phyloP scores from a whole-genome alignment of 208 protist species.

The Trypanosoma mega region DNA sequence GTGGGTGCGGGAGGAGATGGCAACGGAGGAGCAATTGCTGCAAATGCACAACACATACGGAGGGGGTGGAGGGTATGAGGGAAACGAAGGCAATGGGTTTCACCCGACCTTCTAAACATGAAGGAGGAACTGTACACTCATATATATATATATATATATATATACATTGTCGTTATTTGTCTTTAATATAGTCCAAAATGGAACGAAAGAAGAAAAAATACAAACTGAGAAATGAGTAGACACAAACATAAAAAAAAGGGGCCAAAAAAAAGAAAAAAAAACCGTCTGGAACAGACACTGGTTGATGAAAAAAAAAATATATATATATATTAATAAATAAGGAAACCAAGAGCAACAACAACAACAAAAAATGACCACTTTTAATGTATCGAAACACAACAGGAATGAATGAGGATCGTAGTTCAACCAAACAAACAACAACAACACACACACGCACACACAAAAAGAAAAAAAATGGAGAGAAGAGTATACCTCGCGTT shows the following conservation, averaged over 20 bases:
- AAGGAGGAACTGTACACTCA: neutral
- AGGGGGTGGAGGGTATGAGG: too few relatives aligned
- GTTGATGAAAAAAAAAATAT: too few relatives aligned
- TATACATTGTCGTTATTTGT: slow-evolving; percentile 8
- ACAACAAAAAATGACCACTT: neutral
- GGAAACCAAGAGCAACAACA: slow-evolving; percentile 14
- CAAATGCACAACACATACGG: slow-evolving; percentile 2
- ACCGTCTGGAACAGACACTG: neutral
- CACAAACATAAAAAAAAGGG: slow-evolving; percentile 1
- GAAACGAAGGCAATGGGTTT: too few relatives aligned
- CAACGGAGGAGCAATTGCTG: slow-evolving; percentile 15
- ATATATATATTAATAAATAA: too few relatives aligned
- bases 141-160: slow-evolving; percentile 15
- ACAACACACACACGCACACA: slow-evolving; percentile 8
- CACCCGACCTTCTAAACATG: too few relatives aligned
- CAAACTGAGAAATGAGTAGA: neutral
- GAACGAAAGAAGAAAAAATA: slow-evolving; percentile 12
- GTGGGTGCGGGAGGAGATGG: slow-evolving; percentile 15
- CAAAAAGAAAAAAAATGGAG: slow-evolving; percentile 24
- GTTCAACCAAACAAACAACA: slow-evolving; percentile 1
- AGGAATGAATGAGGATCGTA: neutral
- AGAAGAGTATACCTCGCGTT: neutral
- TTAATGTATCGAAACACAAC: slow-evolving; percentile 3
- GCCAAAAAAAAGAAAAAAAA: slow-evolving; percentile 12
- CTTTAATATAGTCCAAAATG: slow-evolving; percentile 9